Evolutionary conservation across 345 rosid species (phyloP), one percentile per base, ranked within the genome.

Genomic region (Arabidopsis suecica): DNA sequence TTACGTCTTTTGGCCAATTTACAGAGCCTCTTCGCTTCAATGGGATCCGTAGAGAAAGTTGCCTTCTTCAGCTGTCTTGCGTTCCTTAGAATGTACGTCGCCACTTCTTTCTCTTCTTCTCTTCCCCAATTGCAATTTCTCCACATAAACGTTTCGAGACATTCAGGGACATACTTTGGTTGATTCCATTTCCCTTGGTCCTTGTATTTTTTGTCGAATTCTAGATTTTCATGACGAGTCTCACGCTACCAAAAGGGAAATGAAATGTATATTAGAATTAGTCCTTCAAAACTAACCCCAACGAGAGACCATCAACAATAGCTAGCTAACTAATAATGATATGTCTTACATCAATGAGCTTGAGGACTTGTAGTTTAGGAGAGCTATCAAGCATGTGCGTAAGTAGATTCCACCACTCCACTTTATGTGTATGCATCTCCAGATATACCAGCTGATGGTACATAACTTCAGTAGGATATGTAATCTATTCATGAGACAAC

Each of bases 121-220:
- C 61, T 51, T 37, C 5, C 33, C 49, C 72, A 67, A 38, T 53
- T 47, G 5, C 18, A 41, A 8, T 22, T 68, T 53, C 14, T 68
- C 72, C 61, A 67, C 30, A 68, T 40, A 9, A 68, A 54, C 28
- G 62, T 68, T 51, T 68, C 51, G 7, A 54, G 40, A 54, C 72
- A 68, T 6, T 68, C 40, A 68, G 72, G 72, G 11, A 25, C 72
- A 40, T 6, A 0, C 62, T 68, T 28, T 28, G 62, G 72, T 10
- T 25, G 40, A 3, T 40, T 68, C 72, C 62, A 68, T 54, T 53
- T 14, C 30, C 51, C 23, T 7, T 14, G 20, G 4, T 6, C 51
- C 5, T 0, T 2, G 16, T 7, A 6, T n/a, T n/a, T 3, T 16
- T 47, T 47, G 6, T 16, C 4, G 3, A 47, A 16, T 5, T 47